Percentiles rank a stretch among this genome's conserved stretches.
phyloP scores from a whole-genome alignment of 1,284 basidiomycete genomes.

The Ceratobasidium sp. region DNA sequence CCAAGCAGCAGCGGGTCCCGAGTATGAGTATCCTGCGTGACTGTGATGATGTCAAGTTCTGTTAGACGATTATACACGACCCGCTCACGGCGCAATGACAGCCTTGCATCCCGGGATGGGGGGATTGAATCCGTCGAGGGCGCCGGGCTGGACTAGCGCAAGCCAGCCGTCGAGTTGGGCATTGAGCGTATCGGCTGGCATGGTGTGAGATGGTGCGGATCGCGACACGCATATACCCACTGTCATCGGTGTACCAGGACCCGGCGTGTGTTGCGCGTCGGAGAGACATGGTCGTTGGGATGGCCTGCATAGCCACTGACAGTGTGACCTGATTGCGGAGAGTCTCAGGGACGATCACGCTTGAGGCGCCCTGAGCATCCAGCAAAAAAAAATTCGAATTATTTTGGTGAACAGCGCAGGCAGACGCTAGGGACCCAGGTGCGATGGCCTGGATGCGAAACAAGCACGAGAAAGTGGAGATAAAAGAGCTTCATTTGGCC shows the following conservation, averaged over 20 bases:
- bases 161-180: constrained; percentile 73
- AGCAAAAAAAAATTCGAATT: too few species aligned
- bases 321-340: constrained; percentile 5
- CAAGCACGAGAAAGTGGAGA: too few species aligned
- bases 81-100: constrained; percentile 91
- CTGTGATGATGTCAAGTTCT: constrained; percentile 54
- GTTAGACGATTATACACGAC: constrained; percentile 15
- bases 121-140: constrained; percentile 56
- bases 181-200: constrained; percentile 53
- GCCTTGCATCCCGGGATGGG: constrained; percentile 85
- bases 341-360: constrained; percentile 15
- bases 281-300: constrained; percentile 22
- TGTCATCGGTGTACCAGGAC: constrained; percentile 84
- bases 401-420: too few species aligned
- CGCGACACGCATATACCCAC: constrained; percentile 55
- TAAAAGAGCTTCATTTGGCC: neutral
- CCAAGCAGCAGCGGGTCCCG: constrained; percentile 93
- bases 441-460: too few species aligned
- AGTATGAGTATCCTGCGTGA: constrained; percentile 96
- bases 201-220: constrained; percentile 25
- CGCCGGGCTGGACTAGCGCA: constrained; percentile 55
- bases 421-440: too few species aligned
- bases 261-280: constrained; percentile 84
- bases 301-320: constrained; percentile 24
- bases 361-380: too few species aligned